Evolutionary conservation across 257 asterid species (phyloP), one percentile per base, ranked within the genome.

Genomic region (Coffea eugenioides): DNA sequence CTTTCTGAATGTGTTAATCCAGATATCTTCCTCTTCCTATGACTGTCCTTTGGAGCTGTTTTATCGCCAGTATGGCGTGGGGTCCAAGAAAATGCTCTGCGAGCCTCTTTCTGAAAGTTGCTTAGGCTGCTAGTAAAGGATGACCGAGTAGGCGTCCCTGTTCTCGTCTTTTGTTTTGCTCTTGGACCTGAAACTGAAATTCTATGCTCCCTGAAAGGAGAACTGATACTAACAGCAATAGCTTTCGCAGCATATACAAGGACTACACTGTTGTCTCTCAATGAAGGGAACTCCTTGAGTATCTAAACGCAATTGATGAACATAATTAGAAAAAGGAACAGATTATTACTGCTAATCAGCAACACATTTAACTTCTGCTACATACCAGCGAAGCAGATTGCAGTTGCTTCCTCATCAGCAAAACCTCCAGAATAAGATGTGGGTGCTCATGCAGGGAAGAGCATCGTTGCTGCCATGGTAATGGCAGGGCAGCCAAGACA

Each of bases 401-500:
- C 83, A 95, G 90, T 87, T 95, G 99, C 87, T 95, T 95, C 88
- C 99, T 91, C 98, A 95, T 95, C 84, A 95, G 91, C 87, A 95
- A 80, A 83, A 95, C 99, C 85, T 95, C 99, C 66, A 95, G 84
- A 86, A 95, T 93, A 90, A 95, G 89, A 81, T 87, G 98, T 82
- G 99, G 99, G 85, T 95, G 97, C 86, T 91, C 99, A 48, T 95
- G 99, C 73, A 95, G 85, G 79, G 98, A 92, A 78, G 99, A 95
- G 84, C 98, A 95, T 86, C 97, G 90, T 83, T 95, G 98, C 84
- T 95, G 99, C 99, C 98, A 95, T 73, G 98, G 98, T 77, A 93
- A 87, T 80, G 99, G 99, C 87, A 95, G 85, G 74, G 95, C 86
- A 83, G 97, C 96, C 87, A 95, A 89, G 77, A 93, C 98, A 82